Percentiles rank a stretch among this genome's conserved stretches.
These are phyloP conservation scores for Aspergillus puulaauensis DNA, from an alignment of 2,329 filamentous ascomycete genomes.

Conservation along the genomic window DNA sequence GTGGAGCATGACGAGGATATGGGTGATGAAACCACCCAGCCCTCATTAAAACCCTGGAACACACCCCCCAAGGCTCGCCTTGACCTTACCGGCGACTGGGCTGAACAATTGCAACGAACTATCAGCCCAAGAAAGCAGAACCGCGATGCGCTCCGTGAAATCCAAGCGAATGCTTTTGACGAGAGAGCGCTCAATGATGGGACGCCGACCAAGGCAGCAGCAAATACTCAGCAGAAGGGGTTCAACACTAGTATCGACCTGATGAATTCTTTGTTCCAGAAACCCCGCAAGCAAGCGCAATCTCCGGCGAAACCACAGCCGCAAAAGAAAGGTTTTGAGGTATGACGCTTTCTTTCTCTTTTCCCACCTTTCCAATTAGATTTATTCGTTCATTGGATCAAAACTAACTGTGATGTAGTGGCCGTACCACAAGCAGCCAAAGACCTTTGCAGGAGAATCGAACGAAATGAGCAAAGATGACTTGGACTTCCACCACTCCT, in stretches of 20 bases:
- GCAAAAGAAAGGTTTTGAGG: slow-evolving; percentile 75
- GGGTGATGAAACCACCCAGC: slow-evolving; percentile 44
- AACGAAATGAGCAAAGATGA: slow-evolving; percentile 63
- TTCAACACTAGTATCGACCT: slow-evolving; percentile 90
- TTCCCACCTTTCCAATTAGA: not conserved
- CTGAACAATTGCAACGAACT: slow-evolving; percentile 87
- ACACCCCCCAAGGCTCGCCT: slow-evolving; percentile 57
- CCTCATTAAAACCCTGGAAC: slow-evolving; percentile 31
- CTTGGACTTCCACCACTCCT: slow-evolving; percentile 67
- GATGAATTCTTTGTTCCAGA: slow-evolving; percentile 90
- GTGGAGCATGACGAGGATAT: slow-evolving; percentile 64
- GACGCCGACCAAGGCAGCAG: slow-evolving; percentile 26
- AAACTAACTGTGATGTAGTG: slow-evolving; percentile 56
- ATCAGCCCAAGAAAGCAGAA: slow-evolving; percentile 93
- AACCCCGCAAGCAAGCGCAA: slow-evolving; percentile 50
- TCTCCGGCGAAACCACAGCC: slow-evolving; percentile 56
- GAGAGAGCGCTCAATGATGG: slow-evolving; percentile 43
- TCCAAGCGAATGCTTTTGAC: slow-evolving; percentile 59
- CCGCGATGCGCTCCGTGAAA: slow-evolving; percentile 68
- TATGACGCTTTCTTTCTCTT: slow-evolving; percentile 62
- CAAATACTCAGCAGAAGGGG: slow-evolving; percentile 51
- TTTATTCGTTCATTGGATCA: not conserved
- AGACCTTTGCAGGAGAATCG: slow-evolving; percentile 63
- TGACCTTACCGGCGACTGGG: slow-evolving; percentile 78
- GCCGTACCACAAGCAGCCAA: slow-evolving; percentile 79